These are phyloP conservation scores for Boletus insuetus DNA, from an alignment of 768 basidiomycete genomes.

Conservation along the genomic window DNA sequence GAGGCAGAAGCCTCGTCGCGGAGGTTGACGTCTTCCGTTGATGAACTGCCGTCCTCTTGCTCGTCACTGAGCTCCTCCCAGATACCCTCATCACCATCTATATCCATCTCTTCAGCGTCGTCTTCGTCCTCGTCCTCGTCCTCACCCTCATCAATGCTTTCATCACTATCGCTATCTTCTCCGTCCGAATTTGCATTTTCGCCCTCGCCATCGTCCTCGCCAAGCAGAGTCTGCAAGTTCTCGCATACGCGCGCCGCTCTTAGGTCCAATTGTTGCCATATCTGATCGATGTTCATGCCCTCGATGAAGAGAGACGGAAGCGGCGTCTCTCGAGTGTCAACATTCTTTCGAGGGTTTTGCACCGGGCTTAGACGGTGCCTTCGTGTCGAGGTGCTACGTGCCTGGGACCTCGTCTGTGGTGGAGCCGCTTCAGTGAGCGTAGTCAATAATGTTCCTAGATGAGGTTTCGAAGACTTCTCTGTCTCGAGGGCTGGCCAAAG, in stretches of 20 bases:
- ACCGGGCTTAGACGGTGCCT: conserved; percentile 43
- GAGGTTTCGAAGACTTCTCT: conserved; percentile 61
- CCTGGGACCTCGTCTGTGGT: conserved; percentile 73
- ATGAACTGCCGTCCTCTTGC: conserved; percentile 28
- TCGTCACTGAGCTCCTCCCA: conserved; percentile 28
- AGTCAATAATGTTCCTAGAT: conserved; percentile 62
- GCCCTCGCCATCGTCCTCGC: conserved; percentile 38
- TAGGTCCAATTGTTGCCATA: conserved; percentile 94
- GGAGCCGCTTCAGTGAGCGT: conserved; percentile 66
- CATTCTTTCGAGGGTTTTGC: conserved; percentile 32
- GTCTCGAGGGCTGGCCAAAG: conserved; percentile 55
- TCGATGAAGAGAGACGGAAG: conserved; percentile 71
- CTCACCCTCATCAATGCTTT: conserved; percentile 21
- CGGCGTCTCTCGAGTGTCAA: conserved; percentile 59
- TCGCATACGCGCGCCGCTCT: conserved; percentile 67
- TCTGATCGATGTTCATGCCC: conserved; percentile 79
- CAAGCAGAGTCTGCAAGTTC: conserved; percentile 66
- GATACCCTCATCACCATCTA: conserved; percentile 22
- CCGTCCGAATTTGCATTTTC: conserved; percentile 16
- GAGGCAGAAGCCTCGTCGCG: conserved; percentile 34
- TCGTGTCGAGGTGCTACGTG: conserved; percentile 36
- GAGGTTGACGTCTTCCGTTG: conserved; percentile 29
- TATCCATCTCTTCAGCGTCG: conserved; percentile 31
- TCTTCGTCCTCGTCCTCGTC: conserved; percentile 29
- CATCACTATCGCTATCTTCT: conserved; percentile 17